Percentiles rank a stretch among this genome's conserved stretches.
Evolutionary conservation across 1,284 basidiomycete genomes (phyloP).

Genomic region (Porodaedalea pini): DNA sequence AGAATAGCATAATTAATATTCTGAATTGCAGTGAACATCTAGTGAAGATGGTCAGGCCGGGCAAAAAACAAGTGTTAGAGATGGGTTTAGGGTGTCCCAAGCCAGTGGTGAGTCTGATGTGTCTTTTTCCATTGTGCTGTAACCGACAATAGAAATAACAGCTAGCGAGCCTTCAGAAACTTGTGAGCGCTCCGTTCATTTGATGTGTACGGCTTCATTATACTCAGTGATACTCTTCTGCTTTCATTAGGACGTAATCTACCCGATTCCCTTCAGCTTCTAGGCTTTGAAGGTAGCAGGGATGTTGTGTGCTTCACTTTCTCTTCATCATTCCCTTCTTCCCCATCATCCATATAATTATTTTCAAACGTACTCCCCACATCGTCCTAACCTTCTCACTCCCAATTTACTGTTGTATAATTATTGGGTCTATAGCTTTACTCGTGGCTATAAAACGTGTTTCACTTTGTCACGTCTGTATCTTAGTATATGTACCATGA

Average conservation of each 20-base stretch:
- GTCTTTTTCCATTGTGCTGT: neutral
- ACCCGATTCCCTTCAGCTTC: constrained; percentile 11
- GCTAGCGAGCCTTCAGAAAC: constrained; percentile 8
- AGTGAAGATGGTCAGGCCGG: neutral
- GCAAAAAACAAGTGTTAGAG: constrained; percentile 11
- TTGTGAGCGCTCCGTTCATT: constrained; percentile 4
- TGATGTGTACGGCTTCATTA: neutral
- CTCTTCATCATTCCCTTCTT: neutral
- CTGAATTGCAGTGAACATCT: neutral
- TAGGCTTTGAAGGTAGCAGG: neutral
- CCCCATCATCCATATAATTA: neutral
- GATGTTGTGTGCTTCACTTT: neutral
- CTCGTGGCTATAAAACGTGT: too few relatives aligned
- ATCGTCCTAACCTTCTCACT: too few relatives aligned
- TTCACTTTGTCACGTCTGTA: too few relatives aligned
- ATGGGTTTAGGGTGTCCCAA: constrained; percentile 6
- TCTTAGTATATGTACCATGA: too few relatives aligned
- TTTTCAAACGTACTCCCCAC: too few relatives aligned
- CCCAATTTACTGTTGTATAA: too few relatives aligned
- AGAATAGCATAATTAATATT: too few relatives aligned
- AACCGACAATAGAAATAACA: neutral
- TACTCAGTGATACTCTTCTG: neutral
- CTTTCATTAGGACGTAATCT: constrained; percentile 6
- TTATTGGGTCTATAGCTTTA: too few relatives aligned
- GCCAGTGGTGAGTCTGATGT: constrained; percentile 14